Base-by-base conservation (phyloP, 2,329 filamentous ascomycete genomes). In the Colletotrichum acutatum region DNA sequence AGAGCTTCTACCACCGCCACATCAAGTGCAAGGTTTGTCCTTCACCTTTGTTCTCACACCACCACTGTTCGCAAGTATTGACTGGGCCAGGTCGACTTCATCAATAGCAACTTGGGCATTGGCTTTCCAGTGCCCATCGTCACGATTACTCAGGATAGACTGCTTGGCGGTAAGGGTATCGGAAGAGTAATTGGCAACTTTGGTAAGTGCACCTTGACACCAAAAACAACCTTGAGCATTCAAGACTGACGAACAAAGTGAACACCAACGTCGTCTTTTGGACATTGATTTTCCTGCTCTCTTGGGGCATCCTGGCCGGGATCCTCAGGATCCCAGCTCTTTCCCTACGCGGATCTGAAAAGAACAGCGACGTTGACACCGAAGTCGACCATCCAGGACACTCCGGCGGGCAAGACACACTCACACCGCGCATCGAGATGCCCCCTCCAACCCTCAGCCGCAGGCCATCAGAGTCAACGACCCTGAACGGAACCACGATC, bases 51-150 rank as follows among this genome's bases (percentile, higher is more conserved):
- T 14, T 19, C 8, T 22, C 22, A 3, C 52, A 16, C 14, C 28
- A 1, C 5, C 22, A 2, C 14, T 54, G 4, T n/a, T 32, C 26
- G 16, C 4, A 59, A 74, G n/a, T 19, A 30, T 63, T 74, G 3
- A 69, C 26, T n/a, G 2, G 12, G 5, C 2, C 62, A 89, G 86
- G 81, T 87, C 26, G 83, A 88, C 60, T 82, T 88, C 11, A 82
- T 89, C 66, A 89, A 89, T 74, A 78, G 82, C 3, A 85, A 89
- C 76, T 83, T 89, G 75, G 86, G 87, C 0, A 77, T 88, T 6
- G 87, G 85, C 3, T 89, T 89, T 74, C 84, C 85, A 0, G 82
- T 88, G 2, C 87, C 87, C 0, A 82, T 89, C 2, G 78, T 88
- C 1, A 85, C 85, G 80, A 82, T 88, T 16, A 82, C 83, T 52